Conservation (phyloP, 768 basidiomycete species). For the Baorangia bicolor region DNA sequence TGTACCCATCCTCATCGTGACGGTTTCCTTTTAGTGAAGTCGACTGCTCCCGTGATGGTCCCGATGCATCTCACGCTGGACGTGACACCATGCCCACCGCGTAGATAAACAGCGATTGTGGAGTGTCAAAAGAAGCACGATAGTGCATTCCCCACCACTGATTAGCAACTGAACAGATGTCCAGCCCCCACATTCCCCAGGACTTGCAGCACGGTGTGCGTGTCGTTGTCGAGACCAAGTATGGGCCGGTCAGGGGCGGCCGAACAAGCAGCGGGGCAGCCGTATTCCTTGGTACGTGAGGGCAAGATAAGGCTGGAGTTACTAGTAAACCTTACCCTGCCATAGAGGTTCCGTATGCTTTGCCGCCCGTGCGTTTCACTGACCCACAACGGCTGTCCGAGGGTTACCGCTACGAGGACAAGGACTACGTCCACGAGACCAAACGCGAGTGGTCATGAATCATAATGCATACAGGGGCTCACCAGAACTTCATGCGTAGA, state of each 20-base stretch:
- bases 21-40: neutral
- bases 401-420: slow-evolving; percentile 54
- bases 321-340: neutral
- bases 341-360: slow-evolving; percentile 71
- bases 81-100: neutral
- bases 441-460: slow-evolving; percentile 40
- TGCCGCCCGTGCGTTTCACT: slow-evolving; percentile 62
- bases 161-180: slow-evolving; percentile 2
- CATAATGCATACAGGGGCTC: neutral
- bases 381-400: slow-evolving; percentile 58
- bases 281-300: slow-evolving; percentile 57
- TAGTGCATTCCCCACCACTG: neutral
- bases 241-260: slow-evolving; percentile 57
- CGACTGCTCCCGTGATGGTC: neutral
- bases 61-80: slow-evolving; percentile 6
- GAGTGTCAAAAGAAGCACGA: neutral
- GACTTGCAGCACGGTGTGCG: slow-evolving; percentile 46
- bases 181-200: slow-evolving; percentile 49
- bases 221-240: slow-evolving; percentile 52
- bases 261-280: slow-evolving; percentile 59
- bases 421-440: slow-evolving; percentile 60
- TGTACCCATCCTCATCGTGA: neutral
- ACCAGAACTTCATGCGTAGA: slow-evolving; percentile 42
- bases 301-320: neutral
- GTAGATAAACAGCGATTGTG: slow-evolving; percentile 12